phyloP scores from a whole-genome alignment of 73 alveolate species.

The Uronychia setigera region DNA sequence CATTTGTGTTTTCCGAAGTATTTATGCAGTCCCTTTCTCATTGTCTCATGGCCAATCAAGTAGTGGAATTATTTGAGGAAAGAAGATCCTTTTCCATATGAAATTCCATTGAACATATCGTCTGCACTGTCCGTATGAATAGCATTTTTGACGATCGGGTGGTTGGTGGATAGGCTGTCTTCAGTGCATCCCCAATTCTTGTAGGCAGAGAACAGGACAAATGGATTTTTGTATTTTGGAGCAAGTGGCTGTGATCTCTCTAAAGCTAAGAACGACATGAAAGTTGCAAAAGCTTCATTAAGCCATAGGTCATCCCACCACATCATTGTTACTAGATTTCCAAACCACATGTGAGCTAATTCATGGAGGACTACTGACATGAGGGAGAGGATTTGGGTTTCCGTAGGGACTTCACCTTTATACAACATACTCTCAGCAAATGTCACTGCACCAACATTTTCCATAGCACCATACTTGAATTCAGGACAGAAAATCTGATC shows the following conservation, averaged over 20 bases:
- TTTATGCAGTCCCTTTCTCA: slow-evolving; percentile 79
- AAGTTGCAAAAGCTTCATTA: slow-evolving; percentile 98
- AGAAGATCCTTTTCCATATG: slow-evolving; percentile 95
- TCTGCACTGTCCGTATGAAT: slow-evolving; percentile 91
- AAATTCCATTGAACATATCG: slow-evolving; percentile 91
- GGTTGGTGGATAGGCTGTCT: slow-evolving; percentile 86
- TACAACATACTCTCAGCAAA: slow-evolving; percentile 60
- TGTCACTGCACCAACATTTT: slow-evolving; percentile 76
- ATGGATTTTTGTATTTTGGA: slow-evolving; percentile 58
- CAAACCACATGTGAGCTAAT: slow-evolving; percentile 99
- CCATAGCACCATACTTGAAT: slow-evolving; percentile 67
- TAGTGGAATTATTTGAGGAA: slow-evolving; percentile 91
- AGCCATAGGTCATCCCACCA: slow-evolving; percentile 99
- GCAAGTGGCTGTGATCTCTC: slow-evolving; percentile 31
- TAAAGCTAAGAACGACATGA: slow-evolving; percentile 78
- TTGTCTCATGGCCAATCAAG: slow-evolving; percentile 85
- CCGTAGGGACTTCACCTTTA: slow-evolving; percentile 81
- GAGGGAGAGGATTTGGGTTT: slow-evolving; percentile 67
- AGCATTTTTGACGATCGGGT: slow-evolving; percentile 85
- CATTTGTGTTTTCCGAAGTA: slow-evolving; percentile 88
- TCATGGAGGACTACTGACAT: slow-evolving; percentile 94
- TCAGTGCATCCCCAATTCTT: slow-evolving; percentile 20
- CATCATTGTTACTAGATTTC: slow-evolving; percentile 97
- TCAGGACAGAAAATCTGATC: slow-evolving; percentile 87
- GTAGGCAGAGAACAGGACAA: slow-evolving; percentile 80